Evolutionary conservation across 2,329 filamentous ascomycete species (phyloP), one percentile per base, ranked within the genome.

Genomic region (Cladosporium velox): DNA sequence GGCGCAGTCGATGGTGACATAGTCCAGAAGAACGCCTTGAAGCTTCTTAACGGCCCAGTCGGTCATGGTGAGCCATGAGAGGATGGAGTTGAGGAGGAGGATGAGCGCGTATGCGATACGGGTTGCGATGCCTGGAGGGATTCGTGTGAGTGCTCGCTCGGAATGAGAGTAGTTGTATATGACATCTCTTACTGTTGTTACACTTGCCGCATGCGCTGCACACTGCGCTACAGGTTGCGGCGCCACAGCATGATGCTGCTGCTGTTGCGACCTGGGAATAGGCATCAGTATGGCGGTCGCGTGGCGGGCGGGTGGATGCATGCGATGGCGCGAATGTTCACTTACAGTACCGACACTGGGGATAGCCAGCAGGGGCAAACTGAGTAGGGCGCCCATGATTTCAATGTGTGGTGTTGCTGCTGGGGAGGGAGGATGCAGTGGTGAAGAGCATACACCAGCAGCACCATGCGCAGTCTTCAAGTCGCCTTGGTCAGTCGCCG

Each of bases 31-130:
- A 64, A 98, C 84, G 70, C 96, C 88, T 80, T 98, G 89, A 6
- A 99, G 85, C 78, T 98, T 98, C 75, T 97, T 92, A 77, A 99
- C 91, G 38, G 95, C 95, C 95, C 95, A 99, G 63, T 93, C 92
- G 26, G 95, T 99, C 81, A 99, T 92, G 92, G 98, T 97, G 72
- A 99, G 92, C 95, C 95, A 99, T 41, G 95, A 94, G 61, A 98
- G 79, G 70, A 98, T 97, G 67, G 94, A 97, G 85, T 99, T 99
- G 79, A 98, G 82, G 71, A 99, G 88, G 65, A 99, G 91, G 69
- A 99, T 90, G 75, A 98, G 87, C 70, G 95, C 77, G 73, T 78
- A 78, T 75, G 91, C 94, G 81, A 98, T 96, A 83, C 95, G 92
- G 72, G 95, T 99, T 65, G 93, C 93, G 81, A 98, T 93, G 81